phyloP scores from a whole-genome alignment of 176 grass and related monocot species.

The Aegilops sharonensis region DNA sequence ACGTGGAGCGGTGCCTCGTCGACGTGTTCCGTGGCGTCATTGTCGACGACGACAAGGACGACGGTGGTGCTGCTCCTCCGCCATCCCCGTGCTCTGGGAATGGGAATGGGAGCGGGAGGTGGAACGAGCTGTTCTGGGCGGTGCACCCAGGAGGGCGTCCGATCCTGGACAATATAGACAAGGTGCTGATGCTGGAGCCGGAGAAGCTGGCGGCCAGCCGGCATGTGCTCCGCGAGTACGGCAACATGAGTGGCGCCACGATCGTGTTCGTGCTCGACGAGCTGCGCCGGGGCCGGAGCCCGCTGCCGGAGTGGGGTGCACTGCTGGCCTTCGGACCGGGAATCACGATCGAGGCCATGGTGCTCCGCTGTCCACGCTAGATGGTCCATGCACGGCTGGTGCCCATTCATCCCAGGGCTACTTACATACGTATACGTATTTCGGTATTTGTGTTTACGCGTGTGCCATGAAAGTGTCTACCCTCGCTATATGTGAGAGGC shows the following conservation, averaged over 20 bases:
- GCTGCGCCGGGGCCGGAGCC: constrained; percentile 16
- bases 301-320: constrained; percentile 46
- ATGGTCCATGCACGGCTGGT: too few species aligned
- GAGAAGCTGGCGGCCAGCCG: constrained; percentile 32
- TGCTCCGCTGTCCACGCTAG: not conserved
- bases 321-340: constrained; percentile 59
- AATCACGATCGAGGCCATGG: constrained; percentile 46
- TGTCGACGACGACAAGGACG: not conserved
- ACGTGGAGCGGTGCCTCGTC: constrained; percentile 35
- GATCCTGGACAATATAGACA: constrained; percentile 47
- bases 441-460: too few species aligned
- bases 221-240: constrained; percentile 38
- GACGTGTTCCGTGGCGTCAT: constrained; percentile 1
- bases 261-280: constrained; percentile 55
- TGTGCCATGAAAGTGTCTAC: too few species aligned
- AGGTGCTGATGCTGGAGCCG: constrained; percentile 32
- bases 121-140: constrained; percentile 56
- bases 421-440: too few species aligned
- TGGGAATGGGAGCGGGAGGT: not conserved
- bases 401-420: too few species aligned
- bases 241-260: constrained; percentile 41
- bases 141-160: constrained; percentile 29
- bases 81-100: not conserved
- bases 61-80: too few species aligned
- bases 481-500: too few species aligned